Conservation (phyloP, 495 filamentous ascomycete genomes). For the Xylaria bambusicola region DNA sequence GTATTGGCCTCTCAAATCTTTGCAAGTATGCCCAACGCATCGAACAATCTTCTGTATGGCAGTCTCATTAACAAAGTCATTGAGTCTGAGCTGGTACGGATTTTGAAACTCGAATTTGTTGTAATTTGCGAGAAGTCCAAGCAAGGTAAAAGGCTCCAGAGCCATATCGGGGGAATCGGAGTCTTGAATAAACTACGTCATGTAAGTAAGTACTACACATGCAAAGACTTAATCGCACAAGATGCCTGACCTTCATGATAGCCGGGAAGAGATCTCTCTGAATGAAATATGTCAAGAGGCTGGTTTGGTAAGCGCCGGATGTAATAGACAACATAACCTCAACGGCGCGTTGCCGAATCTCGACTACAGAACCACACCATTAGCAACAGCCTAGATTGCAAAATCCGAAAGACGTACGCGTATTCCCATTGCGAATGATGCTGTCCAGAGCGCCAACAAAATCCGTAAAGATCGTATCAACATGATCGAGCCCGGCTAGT, state of each 20-base stretch:
- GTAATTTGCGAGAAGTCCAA: slow-evolving; percentile 94
- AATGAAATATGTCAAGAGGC: slow-evolving; percentile 90
- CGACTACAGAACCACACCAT: slow-evolving; percentile 48
- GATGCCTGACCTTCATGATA: slow-evolving; percentile 77
- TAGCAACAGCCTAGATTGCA: neutral
- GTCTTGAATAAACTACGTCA: slow-evolving; percentile 78
- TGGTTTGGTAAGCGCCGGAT: slow-evolving; percentile 93
- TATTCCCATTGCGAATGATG: slow-evolving; percentile 76
- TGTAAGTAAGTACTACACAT: slow-evolving; percentile 14
- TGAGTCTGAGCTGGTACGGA: slow-evolving; percentile 90
- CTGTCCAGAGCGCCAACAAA: slow-evolving; percentile 82
- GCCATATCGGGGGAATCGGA: slow-evolving; percentile 62
- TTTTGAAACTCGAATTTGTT: slow-evolving; percentile 99
- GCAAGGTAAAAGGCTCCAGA: slow-evolving; percentile 75
- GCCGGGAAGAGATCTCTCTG: slow-evolving; percentile 92
- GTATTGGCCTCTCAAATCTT: slow-evolving; percentile 68
- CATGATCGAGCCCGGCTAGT: slow-evolving; percentile 82
- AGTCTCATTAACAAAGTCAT: slow-evolving; percentile 93
- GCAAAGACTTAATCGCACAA: neutral
- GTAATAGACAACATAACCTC: slow-evolving; percentile 78
- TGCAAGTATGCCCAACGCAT: slow-evolving; percentile 71
- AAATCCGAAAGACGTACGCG: slow-evolving; percentile 51
- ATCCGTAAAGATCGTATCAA: slow-evolving; percentile 82
- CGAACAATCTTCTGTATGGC: slow-evolving; percentile 80
- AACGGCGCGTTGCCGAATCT: slow-evolving; percentile 76